Base-by-base conservation (phyloP, 2,329 filamentous ascomycete species). In the Verticillium longisporum region DNA sequence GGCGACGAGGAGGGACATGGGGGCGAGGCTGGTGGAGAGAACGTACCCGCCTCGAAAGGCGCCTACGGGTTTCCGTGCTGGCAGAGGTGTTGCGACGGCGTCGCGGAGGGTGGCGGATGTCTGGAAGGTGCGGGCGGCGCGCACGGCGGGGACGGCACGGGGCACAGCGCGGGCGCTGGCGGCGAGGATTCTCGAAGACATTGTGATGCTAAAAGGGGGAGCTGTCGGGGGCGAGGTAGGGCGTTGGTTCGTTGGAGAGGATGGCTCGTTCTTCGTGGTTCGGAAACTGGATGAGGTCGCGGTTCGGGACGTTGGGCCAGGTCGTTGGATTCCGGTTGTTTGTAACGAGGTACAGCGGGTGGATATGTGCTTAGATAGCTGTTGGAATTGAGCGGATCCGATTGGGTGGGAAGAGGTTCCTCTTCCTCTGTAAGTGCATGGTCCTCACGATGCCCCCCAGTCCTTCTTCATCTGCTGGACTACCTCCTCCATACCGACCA, bases 21-120 rank as follows among this genome's bases (percentile, higher is more conserved):
- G n/a, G 45, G n/a, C 7, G 26, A 26, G 26, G 26, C 26, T 36
- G 56, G 60, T 55, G 7, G 13, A 26, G 36, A 58, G 7, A 54
- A 77, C 83, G 72, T 69, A 86, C 84, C 84, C 83, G 76, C 83
- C 83, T 57, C 84, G 82, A 72, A 87, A 85, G 62, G 84, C 84
- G 66, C 84, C 84, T 62, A 86, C 76, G 55, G 84, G 84, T 74
- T 80, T 84, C 69, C 81, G 78, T 60, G 80, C 77, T n/a, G 82
- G 82, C 62, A 86, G 75, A 38, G 81, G 77, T 60, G 76, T 71
- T 50, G 77, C 71, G 56, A 76, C 77, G 63, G 73, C 79, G 69
- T 77, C 75, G 69, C 76, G 77, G 63, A 72, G 69, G 60, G 72
- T 72, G 21, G 77, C 66, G 41, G 82, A 82, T 56, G 80, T 81